Evolutionary conservation across 1,139 yeast genomes (phyloP).

Genomic region (Diutina siamensis): DNA sequence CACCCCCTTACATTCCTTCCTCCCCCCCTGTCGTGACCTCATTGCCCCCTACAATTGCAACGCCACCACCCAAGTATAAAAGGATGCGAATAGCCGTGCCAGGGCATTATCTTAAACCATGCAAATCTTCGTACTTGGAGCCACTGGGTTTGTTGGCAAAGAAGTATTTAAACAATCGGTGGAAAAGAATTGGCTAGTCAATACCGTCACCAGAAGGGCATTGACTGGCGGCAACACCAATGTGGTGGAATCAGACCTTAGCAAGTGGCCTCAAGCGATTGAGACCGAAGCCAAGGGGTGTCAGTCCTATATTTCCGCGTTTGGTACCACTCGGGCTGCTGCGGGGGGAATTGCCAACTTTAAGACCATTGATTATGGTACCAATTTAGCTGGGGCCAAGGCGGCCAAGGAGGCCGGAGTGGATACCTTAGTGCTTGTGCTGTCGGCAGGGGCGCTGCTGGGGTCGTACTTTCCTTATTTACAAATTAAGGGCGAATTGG

Average conservation of each 20-base stretch:
- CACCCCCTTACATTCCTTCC: no score
- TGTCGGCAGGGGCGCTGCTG: slow-evolving; percentile 47
- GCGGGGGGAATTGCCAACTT: slow-evolving; percentile 62
- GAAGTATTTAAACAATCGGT: slow-evolving; percentile 31
- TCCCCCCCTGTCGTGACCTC: no score
- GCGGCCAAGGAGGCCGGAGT: slow-evolving; percentile 61
- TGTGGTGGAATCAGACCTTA: slow-evolving; percentile 25
- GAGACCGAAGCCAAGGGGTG: slow-evolving; percentile 11
- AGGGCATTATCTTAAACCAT: slow-evolving; percentile 7
- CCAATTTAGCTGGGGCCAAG: slow-evolving; percentile 51
- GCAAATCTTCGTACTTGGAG: slow-evolving; percentile 35
- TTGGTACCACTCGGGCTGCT: slow-evolving; percentile 64
- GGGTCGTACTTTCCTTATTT: slow-evolving; percentile 42
- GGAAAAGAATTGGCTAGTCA: slow-evolving; percentile 19
- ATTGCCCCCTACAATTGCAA: no score
- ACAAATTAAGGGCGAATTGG: slow-evolving; percentile 53
- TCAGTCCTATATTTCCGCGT: slow-evolving; percentile 40
- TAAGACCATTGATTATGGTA: slow-evolving; percentile 56
- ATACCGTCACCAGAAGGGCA: slow-evolving; percentile 35
- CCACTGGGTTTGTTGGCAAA: slow-evolving; percentile 53
- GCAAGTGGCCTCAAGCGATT: slow-evolving; percentile 29
- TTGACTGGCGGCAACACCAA: slow-evolving; percentile 13
- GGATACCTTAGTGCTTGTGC: slow-evolving; percentile 50
- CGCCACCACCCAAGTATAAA: no score
- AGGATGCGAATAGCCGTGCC: no score